A percentile compares a stretch with the other conserved stretches of the same genome.
These are phyloP conservation scores for Hericium coralloides DNA, from an alignment of 768 basidiomycete species.

Conservation along the genomic window DNA sequence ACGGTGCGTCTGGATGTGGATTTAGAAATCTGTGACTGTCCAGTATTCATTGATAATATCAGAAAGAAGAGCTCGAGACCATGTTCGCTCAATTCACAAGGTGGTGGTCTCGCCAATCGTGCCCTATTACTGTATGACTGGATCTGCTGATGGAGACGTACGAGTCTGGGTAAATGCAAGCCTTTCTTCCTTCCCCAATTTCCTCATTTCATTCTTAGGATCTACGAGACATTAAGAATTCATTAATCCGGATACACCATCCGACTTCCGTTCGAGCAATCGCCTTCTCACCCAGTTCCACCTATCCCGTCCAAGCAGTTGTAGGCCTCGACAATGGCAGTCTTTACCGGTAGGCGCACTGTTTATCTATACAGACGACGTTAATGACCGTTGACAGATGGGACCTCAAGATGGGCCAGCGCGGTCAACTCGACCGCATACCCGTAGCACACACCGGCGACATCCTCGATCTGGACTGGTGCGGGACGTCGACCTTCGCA, in stretches of 20 bases:
- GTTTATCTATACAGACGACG: neutral
- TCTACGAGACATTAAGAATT: constrained; percentile 60
- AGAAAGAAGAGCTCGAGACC: constrained; percentile 64
- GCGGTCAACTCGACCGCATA: constrained; percentile 62
- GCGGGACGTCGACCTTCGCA: constrained; percentile 24
- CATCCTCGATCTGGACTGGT: constrained; percentile 72
- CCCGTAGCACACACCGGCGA: constrained; percentile 67
- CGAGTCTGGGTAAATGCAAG: constrained; percentile 60
- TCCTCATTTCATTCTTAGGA: constrained; percentile 35
- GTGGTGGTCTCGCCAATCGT: constrained; percentile 60
- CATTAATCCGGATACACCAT: constrained; percentile 62
- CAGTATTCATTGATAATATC: neutral
- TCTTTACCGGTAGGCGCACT: constrained; percentile 38
- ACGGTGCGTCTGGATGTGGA: constrained; percentile 35
- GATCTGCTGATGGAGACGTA: constrained; percentile 72
- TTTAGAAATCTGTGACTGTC: neutral
- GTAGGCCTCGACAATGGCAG: constrained; percentile 26
- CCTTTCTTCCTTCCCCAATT: neutral
- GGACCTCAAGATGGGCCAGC: constrained; percentile 74
- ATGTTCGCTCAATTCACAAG: constrained; percentile 63
- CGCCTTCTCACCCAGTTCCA: constrained; percentile 58
- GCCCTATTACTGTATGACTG: constrained; percentile 67
- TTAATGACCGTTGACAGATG: constrained; percentile 34
- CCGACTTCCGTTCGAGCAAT: constrained; percentile 60
- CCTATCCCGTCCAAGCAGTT: constrained; percentile 59